phyloP scores from a whole-genome alignment of 805 yeast species.

The Metschnikowia arizonensis region DNA sequence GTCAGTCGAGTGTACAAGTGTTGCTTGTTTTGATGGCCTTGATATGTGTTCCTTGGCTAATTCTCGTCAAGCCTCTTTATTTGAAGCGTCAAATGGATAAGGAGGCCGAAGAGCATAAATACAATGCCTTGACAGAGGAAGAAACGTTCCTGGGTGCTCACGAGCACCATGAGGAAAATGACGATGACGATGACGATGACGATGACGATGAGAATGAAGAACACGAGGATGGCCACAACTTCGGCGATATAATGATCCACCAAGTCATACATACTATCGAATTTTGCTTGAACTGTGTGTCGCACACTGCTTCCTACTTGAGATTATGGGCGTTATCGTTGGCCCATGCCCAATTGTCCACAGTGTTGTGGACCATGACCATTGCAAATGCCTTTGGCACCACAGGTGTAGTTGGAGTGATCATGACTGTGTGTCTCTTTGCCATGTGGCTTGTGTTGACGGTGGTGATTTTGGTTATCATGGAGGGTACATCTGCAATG shows the following conservation, averaged over 20 bases:
- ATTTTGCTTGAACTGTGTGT: conserved; percentile 93
- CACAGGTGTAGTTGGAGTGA: conserved; percentile 62
- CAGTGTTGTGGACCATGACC: conserved; percentile 97
- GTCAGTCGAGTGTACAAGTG: conserved; percentile 76
- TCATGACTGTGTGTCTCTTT: conserved; percentile 74
- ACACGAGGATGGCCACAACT: conserved; percentile 57
- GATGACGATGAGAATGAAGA: conserved; percentile 54
- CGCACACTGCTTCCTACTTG: conserved; percentile 96
- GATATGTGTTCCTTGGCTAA: conserved; percentile 87
- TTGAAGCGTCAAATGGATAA: conserved; percentile 54
- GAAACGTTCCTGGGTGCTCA: conserved; percentile 27
- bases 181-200: conserved; percentile 43
- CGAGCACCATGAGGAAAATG: conserved; percentile 26
- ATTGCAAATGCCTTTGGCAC: conserved; percentile 69
- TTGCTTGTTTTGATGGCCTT: conserved; percentile 71
- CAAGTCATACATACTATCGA: conserved; percentile 97
- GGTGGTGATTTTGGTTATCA: conserved; percentile 82
- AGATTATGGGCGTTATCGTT: conserved; percentile 96
- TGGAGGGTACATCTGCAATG: conserved; percentile 99
- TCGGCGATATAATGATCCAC: conserved; percentile 94
- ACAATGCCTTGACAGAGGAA: conserved; percentile 34
- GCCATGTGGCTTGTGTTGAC: conserved; percentile 95
- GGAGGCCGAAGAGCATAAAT: conserved; percentile 49
- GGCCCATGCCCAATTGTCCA: conserved; percentile 93
- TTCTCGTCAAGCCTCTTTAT: conserved; percentile 77